Evolutionary conservation across 306 rosid genomes (phyloP), one percentile per base, ranked within the genome.

Genomic region (Senna tora): DNA sequence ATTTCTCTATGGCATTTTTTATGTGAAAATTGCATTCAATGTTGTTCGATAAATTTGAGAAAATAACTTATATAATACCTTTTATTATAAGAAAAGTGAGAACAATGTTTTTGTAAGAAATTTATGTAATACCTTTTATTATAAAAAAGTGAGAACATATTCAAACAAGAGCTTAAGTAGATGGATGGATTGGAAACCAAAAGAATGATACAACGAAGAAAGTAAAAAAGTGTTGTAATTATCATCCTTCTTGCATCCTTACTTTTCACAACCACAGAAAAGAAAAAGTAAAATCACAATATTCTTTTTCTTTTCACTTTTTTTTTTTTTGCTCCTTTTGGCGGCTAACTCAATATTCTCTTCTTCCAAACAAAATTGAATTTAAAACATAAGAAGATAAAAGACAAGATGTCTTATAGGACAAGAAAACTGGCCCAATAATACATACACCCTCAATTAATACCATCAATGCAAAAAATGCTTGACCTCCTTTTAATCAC

Each of bases 321-420:
- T 19, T 38, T 9, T 56, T 62, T 17, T 11, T 3, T 25, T 38
- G 9, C 13, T 3, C 30, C 15, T 42, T 61, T 61, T 60, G 43
- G 20, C 41, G 6, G 22, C 22, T 58, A n/a, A 34, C 20, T 16
- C 65, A n/a, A 8, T 20, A 8, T 5, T 8, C 11, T 16, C 16
- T 61, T 61, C 50, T 16, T 38, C 50, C 50, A 62, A 9, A 39
- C 67, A 38, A 38, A 62, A 39, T 62, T 62, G 50, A 62, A 62
- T 62, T 62, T 22, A 38, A 59, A 62, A 49, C 53, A 0, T 4
- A 15, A 16, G 9, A 36, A 36, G 6, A 4, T 33, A 36, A 7
- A 49, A 49, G 2, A 49, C 20, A 5, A 49, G 6, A 46, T 10
- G 5, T 13, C 2, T 49, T 49, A 49, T 49, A 1, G 21, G 21